These are phyloP conservation scores for Mycena amicta DNA, from an alignment of 768 basidiomycete species.

Conservation along the genomic window DNA sequence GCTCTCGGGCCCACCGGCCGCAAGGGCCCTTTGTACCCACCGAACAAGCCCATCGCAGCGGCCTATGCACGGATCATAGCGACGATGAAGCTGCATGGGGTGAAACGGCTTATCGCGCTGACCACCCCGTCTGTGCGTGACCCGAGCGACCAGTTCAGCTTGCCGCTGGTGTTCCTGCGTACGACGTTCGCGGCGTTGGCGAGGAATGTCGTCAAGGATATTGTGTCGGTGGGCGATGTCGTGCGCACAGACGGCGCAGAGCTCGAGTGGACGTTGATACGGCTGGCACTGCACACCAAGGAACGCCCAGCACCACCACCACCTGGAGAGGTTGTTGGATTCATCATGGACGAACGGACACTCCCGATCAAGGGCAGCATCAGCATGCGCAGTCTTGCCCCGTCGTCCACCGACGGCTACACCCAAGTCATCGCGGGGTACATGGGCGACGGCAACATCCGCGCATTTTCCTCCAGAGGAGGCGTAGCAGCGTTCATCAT, in stretches of 20 bases:
- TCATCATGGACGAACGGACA: not conserved
- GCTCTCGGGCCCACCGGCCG: conserved; percentile 19
- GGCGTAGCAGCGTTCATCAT: conserved; percentile 66
- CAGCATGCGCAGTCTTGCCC: not conserved
- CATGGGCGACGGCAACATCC: conserved; percentile 39
- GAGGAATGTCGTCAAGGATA: conserved; percentile 18
- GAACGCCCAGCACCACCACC: not conserved
- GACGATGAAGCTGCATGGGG: conserved; percentile 37
- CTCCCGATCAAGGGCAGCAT: not conserved
- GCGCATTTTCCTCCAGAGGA: conserved; percentile 50
- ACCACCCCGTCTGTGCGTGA: conserved; percentile 53
- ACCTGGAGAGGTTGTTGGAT: not conserved
- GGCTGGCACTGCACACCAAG: conserved; percentile 12
- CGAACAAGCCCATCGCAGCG: conserved; percentile 43
- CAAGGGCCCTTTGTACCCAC: conserved; percentile 19
- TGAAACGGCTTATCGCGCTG: conserved; percentile 48
- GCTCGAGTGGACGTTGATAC: conserved; percentile 19
- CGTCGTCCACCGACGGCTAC: conserved; percentile 37
- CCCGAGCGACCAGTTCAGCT: conserved; percentile 40
- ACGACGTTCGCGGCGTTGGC: conserved; percentile 9
- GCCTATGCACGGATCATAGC: conserved; percentile 44
- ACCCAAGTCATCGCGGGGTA: conserved; percentile 65
- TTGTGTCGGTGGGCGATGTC: conserved; percentile 11
- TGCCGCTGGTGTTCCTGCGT: conserved; percentile 31
- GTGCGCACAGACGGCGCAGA: conserved; percentile 8